Evolutionary conservation across 1,284 basidiomycete species (phyloP).

Genomic region (Heimioporus retisporus): DNA sequence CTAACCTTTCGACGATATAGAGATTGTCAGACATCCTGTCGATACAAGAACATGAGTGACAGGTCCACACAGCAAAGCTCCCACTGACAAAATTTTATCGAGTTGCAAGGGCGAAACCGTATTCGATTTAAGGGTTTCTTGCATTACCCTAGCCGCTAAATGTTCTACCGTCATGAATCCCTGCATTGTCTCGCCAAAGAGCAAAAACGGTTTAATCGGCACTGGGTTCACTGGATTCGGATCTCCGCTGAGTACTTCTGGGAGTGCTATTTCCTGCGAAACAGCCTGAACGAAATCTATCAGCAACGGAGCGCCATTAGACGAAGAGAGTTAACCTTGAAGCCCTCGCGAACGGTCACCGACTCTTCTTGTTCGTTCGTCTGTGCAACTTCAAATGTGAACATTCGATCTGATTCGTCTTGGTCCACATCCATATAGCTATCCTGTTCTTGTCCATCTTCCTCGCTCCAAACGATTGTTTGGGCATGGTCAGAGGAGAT

Average conservation of each 20-base stretch:
- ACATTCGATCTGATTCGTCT: conserved; percentile 58
- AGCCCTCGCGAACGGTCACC: conserved; percentile 53
- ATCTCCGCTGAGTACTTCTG: conserved; percentile 26
- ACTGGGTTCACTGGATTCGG: conserved; percentile 27
- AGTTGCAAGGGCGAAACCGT: conserved; percentile 12
- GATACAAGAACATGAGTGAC: not conserved
- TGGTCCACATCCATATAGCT: conserved; percentile 41
- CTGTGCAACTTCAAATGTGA: conserved; percentile 66
- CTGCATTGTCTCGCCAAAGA: conserved; percentile 47
- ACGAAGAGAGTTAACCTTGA: conserved; percentile 42
- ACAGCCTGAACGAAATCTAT: conserved; percentile 29
- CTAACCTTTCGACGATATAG: conserved; percentile 39
- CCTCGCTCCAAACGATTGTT: conserved; percentile 51
- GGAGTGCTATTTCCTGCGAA: conserved; percentile 15
- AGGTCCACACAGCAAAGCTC: too few relatives aligned
- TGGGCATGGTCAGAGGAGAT: conserved; percentile 57
- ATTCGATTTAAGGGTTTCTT: conserved; percentile 17
- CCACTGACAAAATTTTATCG: not conserved
- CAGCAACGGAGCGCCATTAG: not conserved
- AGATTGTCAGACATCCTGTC: conserved; percentile 40
- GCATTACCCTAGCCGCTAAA: conserved; percentile 20
- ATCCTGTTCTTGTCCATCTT: conserved; percentile 39
- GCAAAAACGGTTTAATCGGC: conserved; percentile 40
- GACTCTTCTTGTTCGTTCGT: conserved; percentile 68
- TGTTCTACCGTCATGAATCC: conserved; percentile 45